phyloP scores from a whole-genome alignment of 495 filamentous ascomycete genomes.

The Lepidopterella palustris region DNA sequence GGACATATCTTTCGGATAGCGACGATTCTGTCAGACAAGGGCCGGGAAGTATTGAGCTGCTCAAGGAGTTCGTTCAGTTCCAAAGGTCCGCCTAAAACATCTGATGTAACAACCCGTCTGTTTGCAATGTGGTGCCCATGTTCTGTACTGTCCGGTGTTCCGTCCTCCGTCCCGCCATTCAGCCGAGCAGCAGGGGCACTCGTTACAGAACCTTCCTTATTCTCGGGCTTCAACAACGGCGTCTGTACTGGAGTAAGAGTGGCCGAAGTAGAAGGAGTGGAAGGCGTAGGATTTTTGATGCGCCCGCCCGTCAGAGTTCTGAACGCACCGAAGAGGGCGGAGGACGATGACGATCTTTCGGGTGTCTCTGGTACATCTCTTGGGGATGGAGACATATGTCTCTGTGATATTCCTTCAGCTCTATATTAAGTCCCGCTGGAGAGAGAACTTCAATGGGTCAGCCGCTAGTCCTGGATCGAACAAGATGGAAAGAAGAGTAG shows the following conservation, averaged over 20 bases:
- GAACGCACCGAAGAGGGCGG: conserved; percentile 24
- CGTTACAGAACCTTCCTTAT: not conserved
- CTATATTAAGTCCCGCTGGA: not conserved
- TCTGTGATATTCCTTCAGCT: not conserved
- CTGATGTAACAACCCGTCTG: not conserved
- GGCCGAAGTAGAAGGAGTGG: conserved; percentile 10
- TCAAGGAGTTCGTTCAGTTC: conserved; percentile 17
- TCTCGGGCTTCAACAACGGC: conserved; percentile 2
- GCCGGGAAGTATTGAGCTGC: conserved; percentile 15
- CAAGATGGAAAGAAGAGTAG: not conserved
- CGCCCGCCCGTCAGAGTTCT: conserved; percentile 20
- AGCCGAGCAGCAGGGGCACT: conserved; percentile 1
- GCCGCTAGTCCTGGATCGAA: not conserved
- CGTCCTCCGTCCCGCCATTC: not conserved
- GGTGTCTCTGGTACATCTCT: conserved; percentile 26
- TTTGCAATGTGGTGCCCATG: not conserved
- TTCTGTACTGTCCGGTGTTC: not conserved
- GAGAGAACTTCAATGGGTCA: not conserved
- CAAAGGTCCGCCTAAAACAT: conserved; percentile 15
- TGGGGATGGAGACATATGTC: conserved; percentile 27
- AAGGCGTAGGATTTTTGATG: conserved; percentile 18
- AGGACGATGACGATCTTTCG: conserved; percentile 24
- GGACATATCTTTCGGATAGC: conserved; percentile 16
- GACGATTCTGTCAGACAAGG: conserved; percentile 4
- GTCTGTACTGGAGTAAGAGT: conserved; percentile 8